Base-by-base conservation (phyloP, 2,329 filamentous ascomycete species). In the Alternaria sp. region DNA sequence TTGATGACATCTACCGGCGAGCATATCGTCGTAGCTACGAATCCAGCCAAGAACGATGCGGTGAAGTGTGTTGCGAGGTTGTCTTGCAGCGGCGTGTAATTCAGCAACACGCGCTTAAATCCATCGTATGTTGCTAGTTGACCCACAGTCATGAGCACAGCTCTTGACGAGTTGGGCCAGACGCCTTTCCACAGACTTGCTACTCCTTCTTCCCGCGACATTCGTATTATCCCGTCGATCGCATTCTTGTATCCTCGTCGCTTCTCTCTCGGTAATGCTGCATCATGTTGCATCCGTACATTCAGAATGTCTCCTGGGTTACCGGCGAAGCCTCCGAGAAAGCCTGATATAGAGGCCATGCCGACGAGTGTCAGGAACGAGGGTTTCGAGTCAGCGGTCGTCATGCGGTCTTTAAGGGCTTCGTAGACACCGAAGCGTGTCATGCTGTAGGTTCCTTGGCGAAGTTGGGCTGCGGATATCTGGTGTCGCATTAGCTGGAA, bases 401-500 rank as follows among this genome's bases (percentile, higher is more conserved):
- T 87, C 74, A 90, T 85, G 52, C 85, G 86, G 24, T 86, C 82
- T 81, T 99, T 99, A 61, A 98, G 85, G 69, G 96, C 89, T 81
- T 98, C 95, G 84, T 99, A 99, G 66, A 97, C 89, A 66, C 93
- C 95, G 82, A 99, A 99, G 49, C 95, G 92, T 38, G 93, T 95
- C 51, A 95, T 99, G 61, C 91, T 95, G 83, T 99, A 99, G 61
- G 95, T 98, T 55, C 81, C 86, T 82, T 98, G 95, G 66, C 95
- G 94, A 59, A 98, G 86, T 49, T 98, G 87, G 57, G 94, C 95
- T 68, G 95, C 95, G 2, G 94, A 96, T 60, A 98, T 88, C 81
- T 89, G 71, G 6, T 24, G n/a, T 18, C 5, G 42, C 4, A 36
- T 65, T 36, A 63, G 46, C n/a, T 18, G 9, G 3, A 28, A 11